These are phyloP conservation scores for Populus pruinosa DNA, from an alignment of 345 rosid species.

Conservation along the genomic window DNA sequence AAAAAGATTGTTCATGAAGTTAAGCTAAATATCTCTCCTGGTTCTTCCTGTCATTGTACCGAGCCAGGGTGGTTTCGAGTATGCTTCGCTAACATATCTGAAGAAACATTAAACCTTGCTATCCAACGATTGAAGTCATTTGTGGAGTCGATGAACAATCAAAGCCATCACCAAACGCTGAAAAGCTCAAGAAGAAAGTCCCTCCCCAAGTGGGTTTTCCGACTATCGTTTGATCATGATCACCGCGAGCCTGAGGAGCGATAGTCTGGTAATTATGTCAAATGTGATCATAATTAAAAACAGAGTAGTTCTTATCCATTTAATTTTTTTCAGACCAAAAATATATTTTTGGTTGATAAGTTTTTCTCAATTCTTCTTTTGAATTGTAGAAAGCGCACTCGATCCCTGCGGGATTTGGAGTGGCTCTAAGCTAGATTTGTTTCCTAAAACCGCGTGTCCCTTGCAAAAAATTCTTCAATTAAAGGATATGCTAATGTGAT, in stretches of 20 bases:
- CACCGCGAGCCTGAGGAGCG: slow-evolving; percentile 54
- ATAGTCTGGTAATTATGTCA: slow-evolving; percentile 34
- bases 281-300: slow-evolving; percentile 12
- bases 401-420: slow-evolving; percentile 15
- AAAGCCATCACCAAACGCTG: not conserved
- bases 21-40: slow-evolving; percentile 24
- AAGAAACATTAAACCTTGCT: slow-evolving; percentile 17
- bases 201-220: slow-evolving; percentile 67
- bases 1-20: slow-evolving; percentile 12
- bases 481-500: not conserved
- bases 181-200: slow-evolving; percentile 50
- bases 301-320: not conserved
- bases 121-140: slow-evolving; percentile 11
- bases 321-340: not conserved
- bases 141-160: not conserved
- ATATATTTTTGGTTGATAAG: slow-evolving; percentile 14
- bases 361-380: not conserved
- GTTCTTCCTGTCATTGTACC: slow-evolving; percentile 30
- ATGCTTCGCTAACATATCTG: slow-evolving; percentile 33
- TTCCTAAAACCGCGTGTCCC: not conserved
- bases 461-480: not conserved
- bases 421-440: slow-evolving; percentile 6
- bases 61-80: slow-evolving; percentile 38
- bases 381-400: slow-evolving; percentile 11
- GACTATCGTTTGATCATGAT: slow-evolving; percentile 58